Evolutionary conservation across 495 filamentous ascomycete genomes (phyloP).

Genomic region (Penicillium crystallinum): DNA sequence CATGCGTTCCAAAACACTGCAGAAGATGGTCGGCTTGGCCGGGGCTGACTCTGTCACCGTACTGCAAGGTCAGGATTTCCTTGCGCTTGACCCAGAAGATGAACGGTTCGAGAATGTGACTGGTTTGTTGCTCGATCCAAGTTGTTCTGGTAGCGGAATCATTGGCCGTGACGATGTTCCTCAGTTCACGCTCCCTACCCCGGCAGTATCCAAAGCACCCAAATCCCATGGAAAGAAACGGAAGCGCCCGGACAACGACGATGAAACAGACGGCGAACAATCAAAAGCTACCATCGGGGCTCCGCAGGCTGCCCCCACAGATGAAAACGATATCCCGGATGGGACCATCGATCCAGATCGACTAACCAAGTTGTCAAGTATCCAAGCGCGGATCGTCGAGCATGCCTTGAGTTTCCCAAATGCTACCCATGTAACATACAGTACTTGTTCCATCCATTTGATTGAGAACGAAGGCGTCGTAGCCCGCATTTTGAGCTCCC

Average conservation of each 20-base stretch:
- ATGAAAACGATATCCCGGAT: slow-evolving; percentile 34
- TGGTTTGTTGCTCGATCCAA: slow-evolving; percentile 81
- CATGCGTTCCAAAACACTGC: slow-evolving; percentile 60
- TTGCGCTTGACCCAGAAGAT: slow-evolving; percentile 60
- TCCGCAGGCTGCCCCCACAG: slow-evolving; percentile 18
- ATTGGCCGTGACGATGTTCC: slow-evolving; percentile 76
- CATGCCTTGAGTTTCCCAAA: slow-evolving; percentile 79
- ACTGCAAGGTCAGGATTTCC: slow-evolving; percentile 69
- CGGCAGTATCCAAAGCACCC: slow-evolving; percentile 11
- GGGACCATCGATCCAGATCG: slow-evolving; percentile 39
- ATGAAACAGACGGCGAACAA: slow-evolving; percentile 14
- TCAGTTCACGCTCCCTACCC: slow-evolving; percentile 45
- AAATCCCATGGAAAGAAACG: slow-evolving; percentile 41
- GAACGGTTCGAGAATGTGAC: slow-evolving; percentile 53
- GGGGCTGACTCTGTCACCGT: slow-evolving; percentile 63
- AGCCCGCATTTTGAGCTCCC: slow-evolving; percentile 56
- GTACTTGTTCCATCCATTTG: slow-evolving; percentile 82
- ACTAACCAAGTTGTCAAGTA: slow-evolving; percentile 64
- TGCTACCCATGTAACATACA: slow-evolving; percentile 78
- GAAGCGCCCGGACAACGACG: slow-evolving; percentile 27
- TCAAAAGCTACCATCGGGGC: slow-evolving; percentile 9
- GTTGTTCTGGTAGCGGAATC: slow-evolving; percentile 92
- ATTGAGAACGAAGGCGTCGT: slow-evolving; percentile 89
- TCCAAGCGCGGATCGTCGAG: slow-evolving; percentile 70
- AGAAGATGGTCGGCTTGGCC: slow-evolving; percentile 76